Conservation (phyloP, 2,329 filamentous ascomycete genomes). For the Cytospora chrysosperma region DNA sequence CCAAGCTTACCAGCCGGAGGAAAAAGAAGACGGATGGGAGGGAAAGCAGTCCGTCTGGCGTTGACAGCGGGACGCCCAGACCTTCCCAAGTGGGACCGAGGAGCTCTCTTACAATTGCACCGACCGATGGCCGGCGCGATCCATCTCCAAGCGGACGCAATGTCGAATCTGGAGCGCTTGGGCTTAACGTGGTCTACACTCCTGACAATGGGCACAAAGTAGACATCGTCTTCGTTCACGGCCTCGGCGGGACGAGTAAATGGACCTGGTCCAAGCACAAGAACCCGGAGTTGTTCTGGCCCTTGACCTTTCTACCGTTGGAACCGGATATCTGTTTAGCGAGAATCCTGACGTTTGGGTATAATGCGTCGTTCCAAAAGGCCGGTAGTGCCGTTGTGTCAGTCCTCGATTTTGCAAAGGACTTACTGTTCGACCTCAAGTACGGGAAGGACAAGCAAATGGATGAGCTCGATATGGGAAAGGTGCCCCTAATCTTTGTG, state of each 20-base stretch:
- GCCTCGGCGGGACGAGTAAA: slow-evolving; percentile 1
- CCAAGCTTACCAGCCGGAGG: background rate
- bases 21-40: background rate
- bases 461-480: slow-evolving; percentile 7
- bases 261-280: slow-evolving; percentile 9
- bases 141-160: background rate
- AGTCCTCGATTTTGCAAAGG: slow-evolving; percentile 4
- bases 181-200: slow-evolving; percentile 1
- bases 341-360: slow-evolving; percentile 1
- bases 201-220: slow-evolving; percentile 4
- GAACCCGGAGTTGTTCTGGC: slow-evolving; percentile 6
- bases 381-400: background rate
- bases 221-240: slow-evolving; percentile 12
- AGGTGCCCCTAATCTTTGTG: slow-evolving; percentile 11
- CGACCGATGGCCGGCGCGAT: background rate
- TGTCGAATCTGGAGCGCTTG: background rate
- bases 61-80: background rate
- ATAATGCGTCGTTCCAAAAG: slow-evolving; percentile 3
- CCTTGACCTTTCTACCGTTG: background rate
- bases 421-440: slow-evolving; percentile 5
- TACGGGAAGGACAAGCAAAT: slow-evolving; percentile 3
- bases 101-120: background rate
- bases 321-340: slow-evolving; percentile 1
- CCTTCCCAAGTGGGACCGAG: background rate
- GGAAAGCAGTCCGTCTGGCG: background rate